phyloP scores from a whole-genome alignment of 1,139 yeast species.

The Pichia sp. region DNA sequence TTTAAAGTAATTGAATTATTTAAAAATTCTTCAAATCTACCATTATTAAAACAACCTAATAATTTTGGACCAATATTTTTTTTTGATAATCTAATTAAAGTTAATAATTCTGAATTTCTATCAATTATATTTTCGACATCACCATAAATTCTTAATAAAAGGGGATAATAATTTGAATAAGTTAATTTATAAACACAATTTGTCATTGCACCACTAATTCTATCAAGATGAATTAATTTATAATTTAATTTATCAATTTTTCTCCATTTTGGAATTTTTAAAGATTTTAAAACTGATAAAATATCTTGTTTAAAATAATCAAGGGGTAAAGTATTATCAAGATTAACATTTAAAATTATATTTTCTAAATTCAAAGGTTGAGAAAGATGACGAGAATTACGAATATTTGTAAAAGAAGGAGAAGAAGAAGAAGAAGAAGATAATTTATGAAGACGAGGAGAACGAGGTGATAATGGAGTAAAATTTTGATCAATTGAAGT shows the following conservation, averaged over 20 bases:
- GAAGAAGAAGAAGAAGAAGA: too few relatives aligned
- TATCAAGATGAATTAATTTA: conserved; percentile 43
- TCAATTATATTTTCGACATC: conserved; percentile 84
- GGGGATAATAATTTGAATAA: conserved; percentile 33
- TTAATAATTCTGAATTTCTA: conserved; percentile 69
- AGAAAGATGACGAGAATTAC: neutral
- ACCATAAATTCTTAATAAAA: conserved; percentile 84
- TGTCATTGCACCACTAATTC: conserved; percentile 90
- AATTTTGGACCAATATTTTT: conserved; percentile 84
- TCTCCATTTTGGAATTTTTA: conserved; percentile 72
- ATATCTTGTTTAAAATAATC: conserved; percentile 85
- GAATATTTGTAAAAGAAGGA: too few relatives aligned
- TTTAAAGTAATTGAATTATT: conserved; percentile 73
- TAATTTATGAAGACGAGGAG: conserved; percentile 11
- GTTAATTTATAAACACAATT: conserved; percentile 76
- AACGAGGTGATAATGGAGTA: conserved; percentile 5
- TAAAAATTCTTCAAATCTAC: conserved; percentile 86
- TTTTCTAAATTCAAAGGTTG: conserved; percentile 10
- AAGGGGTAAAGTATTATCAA: conserved; percentile 70
- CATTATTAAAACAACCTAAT: conserved; percentile 84
- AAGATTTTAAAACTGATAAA: conserved; percentile 53
- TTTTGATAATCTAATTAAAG: conserved; percentile 64
- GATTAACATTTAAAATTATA: conserved; percentile 31
- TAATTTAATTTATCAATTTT: conserved; percentile 27
- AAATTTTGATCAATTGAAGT: neutral